Conservation (phyloP, 805 yeast species). For the Candida oleophila region DNA sequence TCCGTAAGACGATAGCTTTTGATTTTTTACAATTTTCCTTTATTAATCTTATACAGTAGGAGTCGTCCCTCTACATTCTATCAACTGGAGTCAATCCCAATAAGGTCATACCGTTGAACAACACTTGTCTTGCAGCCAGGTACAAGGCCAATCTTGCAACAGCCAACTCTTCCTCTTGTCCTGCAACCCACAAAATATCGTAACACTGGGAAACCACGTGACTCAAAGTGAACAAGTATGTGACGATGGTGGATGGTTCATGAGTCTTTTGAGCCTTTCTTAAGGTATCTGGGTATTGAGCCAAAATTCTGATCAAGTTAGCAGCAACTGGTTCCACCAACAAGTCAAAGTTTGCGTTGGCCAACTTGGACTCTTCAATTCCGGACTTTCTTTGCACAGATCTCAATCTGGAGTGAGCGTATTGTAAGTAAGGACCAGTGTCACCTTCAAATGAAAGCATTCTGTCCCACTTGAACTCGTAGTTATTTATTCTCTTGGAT, state of each 20-base stretch:
- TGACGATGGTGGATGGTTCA: constrained; percentile 93
- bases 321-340: constrained; percentile 71
- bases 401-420: constrained; percentile 95
- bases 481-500: constrained; percentile 93
- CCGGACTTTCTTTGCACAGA: constrained; percentile 87
- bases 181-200: constrained; percentile 94
- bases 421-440: constrained; percentile 98
- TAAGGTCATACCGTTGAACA: constrained; percentile 84
- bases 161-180: constrained; percentile 85
- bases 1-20: neutral
- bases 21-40: neutral
- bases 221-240: constrained; percentile 86
- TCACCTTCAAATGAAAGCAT: constrained; percentile 99
- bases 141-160: constrained; percentile 90
- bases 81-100: constrained; percentile 97
- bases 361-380: constrained; percentile 38
- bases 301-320: constrained; percentile 69
- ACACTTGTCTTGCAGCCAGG: constrained; percentile 83
- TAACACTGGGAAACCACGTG: constrained; percentile 96
- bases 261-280: constrained; percentile 77
- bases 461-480: constrained; percentile 96
- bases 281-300: constrained; percentile 89
- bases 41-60: neutral
- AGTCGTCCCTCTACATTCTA: constrained; percentile 69
- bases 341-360: constrained; percentile 55